These are phyloP conservation scores for Lichtheimia ramosa DNA, from an alignment of 371 early-diverging fungal species.

Conservation along the genomic window DNA sequence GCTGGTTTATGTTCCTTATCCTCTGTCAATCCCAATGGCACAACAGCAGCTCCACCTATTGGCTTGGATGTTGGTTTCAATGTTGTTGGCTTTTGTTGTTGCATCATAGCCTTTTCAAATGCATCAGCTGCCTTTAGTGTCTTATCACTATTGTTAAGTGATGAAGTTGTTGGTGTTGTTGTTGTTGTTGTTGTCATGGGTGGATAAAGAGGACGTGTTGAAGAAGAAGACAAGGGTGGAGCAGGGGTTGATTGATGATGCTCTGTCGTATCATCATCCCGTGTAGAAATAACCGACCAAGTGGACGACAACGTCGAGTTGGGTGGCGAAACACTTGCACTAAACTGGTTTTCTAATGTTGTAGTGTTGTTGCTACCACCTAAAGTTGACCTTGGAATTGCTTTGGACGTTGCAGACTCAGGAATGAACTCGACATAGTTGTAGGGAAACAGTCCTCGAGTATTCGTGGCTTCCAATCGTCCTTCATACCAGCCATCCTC, in stretches of 20 bases:
- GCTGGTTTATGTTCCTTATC: constrained; percentile 9
- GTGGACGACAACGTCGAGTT: constrained; percentile 18
- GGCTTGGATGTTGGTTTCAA: neutral
- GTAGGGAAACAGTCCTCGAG: constrained; percentile 55
- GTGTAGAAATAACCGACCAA: constrained; percentile 26
- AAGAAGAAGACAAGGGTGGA: too few relatives aligned
- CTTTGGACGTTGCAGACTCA: constrained; percentile 10
- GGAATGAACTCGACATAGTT: constrained; percentile 54
- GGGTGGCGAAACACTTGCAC: constrained; percentile 16
- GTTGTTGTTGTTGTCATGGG: neutral
- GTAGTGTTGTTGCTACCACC: neutral
- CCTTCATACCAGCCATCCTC: constrained; percentile 67
- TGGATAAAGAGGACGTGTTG: neutral
- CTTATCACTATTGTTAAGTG: constrained; percentile 5
- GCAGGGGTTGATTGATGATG: neutral
- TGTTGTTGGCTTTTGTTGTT: neutral
- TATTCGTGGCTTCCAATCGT: constrained; percentile 39
- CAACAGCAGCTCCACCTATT: neutral
- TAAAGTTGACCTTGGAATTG: neutral
- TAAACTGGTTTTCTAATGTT: neutral
- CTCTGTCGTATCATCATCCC: neutral
- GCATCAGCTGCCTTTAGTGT: constrained; percentile 11
- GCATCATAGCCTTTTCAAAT: constrained; percentile 28
- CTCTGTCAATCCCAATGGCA: neutral
- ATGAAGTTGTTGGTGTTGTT: neutral